Evolutionary conservation across 116 monocot species (phyloP).

Genomic region (Phalaenopsis hybrid): DNA sequence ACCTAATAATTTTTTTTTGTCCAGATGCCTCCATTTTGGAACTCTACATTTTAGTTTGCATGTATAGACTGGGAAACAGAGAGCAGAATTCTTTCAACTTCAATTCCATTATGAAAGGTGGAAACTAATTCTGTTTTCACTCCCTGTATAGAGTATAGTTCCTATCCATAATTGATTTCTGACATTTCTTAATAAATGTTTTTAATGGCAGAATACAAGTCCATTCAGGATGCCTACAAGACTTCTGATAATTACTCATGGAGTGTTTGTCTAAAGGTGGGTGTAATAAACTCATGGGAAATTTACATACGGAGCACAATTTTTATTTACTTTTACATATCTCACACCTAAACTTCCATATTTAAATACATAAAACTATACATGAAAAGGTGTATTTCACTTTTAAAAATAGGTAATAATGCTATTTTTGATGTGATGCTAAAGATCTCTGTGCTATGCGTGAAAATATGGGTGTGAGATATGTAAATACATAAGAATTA

Average conservation of each 20-base stretch:
- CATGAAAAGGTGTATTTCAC: too few relatives aligned
- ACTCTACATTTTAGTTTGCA: slow-evolving; percentile 90
- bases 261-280: slow-evolving; percentile 62
- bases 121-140: too few relatives aligned
- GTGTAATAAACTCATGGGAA: slow-evolving; percentile 4
- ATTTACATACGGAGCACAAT: too few relatives aligned
- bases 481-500: too few relatives aligned
- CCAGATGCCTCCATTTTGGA: slow-evolving; percentile 78
- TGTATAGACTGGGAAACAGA: slow-evolving; percentile 66
- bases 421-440: too few relatives aligned
- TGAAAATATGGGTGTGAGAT: too few relatives aligned
- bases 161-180: not conserved
- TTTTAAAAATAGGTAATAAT: too few relatives aligned
- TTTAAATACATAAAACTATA: too few relatives aligned
- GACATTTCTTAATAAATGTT: not conserved
- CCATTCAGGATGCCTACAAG: slow-evolving; percentile 75
- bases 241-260: slow-evolving; percentile 59
- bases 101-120: slow-evolving; percentile 85
- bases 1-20: not conserved
- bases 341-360: too few relatives aligned
- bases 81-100: slow-evolving; percentile 79
- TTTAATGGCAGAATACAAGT: slow-evolving; percentile 60
- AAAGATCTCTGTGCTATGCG: too few relatives aligned
- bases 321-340: too few relatives aligned
- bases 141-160: too few relatives aligned